A percentile compares a stretch with the other conserved stretches of the same genome.
phyloP scores from a whole-genome alignment of 352 stramenopile genomes.

The Thraustochytrium striatum region DNA sequence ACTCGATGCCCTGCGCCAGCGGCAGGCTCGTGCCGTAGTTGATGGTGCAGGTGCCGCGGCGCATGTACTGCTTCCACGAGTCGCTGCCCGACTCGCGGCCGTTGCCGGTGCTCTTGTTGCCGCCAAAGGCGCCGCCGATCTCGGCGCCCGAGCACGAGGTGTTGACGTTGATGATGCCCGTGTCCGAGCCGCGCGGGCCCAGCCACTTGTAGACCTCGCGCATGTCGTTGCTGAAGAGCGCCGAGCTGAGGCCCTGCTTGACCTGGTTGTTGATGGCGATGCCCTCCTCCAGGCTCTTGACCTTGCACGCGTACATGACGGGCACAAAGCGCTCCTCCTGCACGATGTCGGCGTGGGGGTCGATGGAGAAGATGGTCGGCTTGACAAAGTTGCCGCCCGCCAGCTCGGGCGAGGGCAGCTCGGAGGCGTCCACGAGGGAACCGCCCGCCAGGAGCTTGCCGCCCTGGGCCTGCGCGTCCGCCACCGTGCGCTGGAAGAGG shows the following conservation, averaged over 20 bases:
- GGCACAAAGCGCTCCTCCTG: slow-evolving; percentile 84
- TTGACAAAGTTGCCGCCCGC: slow-evolving; percentile 78
- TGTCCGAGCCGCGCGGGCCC: slow-evolving; percentile 77
- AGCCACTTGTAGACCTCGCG: slow-evolving; percentile 86
- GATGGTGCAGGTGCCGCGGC: slow-evolving; percentile 83
- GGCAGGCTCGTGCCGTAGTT: slow-evolving; percentile 85
- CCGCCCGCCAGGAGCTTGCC: slow-evolving; percentile 78
- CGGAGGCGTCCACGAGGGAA: slow-evolving; percentile 65
- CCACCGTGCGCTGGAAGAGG: slow-evolving; percentile 74
- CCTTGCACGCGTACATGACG: slow-evolving; percentile 82
- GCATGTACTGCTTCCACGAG: slow-evolving; percentile 90
- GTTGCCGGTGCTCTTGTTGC: slow-evolving; percentile 83
- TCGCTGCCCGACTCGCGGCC: slow-evolving; percentile 82
- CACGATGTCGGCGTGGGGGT: slow-evolving; percentile 66
- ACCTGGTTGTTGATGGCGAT: slow-evolving; percentile 85
- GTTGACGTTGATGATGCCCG: slow-evolving; percentile 87
- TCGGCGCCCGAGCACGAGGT: slow-evolving; percentile 82
- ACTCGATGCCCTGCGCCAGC: slow-evolving; percentile 84
- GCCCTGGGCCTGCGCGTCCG: slow-evolving; percentile 75
- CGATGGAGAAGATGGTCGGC: slow-evolving; percentile 77
- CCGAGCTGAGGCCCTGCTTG: slow-evolving; percentile 80
- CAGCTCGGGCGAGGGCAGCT: slow-evolving; percentile 1
- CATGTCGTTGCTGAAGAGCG: slow-evolving; percentile 83
- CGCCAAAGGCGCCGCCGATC: slow-evolving; percentile 83
- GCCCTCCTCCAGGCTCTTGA: slow-evolving; percentile 77